Conservation (phyloP, 2,329 filamentous ascomycete genomes). For the Apiospora marii region DNA sequence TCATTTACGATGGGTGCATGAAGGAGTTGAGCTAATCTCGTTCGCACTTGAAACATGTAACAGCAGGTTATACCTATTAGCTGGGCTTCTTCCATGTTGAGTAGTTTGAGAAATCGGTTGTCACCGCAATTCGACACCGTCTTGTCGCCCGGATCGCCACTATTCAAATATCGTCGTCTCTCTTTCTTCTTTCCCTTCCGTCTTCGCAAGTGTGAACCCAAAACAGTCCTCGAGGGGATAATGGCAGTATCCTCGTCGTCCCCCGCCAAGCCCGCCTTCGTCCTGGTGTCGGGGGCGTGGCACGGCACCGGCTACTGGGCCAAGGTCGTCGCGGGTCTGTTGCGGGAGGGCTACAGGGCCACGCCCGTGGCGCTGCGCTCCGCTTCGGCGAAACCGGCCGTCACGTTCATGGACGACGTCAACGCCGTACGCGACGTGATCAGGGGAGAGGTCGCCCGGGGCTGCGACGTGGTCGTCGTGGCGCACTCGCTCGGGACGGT, state of each 20-base stretch:
- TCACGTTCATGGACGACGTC: slow-evolving; percentile 52
- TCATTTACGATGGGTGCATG: too few relatives aligned
- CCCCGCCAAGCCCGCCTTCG: neutral
- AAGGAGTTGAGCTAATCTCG: too few relatives aligned
- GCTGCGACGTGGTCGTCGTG: slow-evolving; percentile 10
- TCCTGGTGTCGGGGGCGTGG: slow-evolving; percentile 7
- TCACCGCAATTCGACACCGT: too few relatives aligned
- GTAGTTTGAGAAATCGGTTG: too few relatives aligned
- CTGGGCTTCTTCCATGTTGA: too few relatives aligned
- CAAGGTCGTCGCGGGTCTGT: neutral
- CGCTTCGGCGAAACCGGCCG: slow-evolving; percentile 41
- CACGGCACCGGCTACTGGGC: neutral
- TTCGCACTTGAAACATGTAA: too few relatives aligned
- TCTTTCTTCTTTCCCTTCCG: neutral
- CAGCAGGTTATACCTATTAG: too few relatives aligned
- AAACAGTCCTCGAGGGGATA: neutral
- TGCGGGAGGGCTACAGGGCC: neutral
- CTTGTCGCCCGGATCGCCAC: too few relatives aligned
- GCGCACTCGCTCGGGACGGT: slow-evolving; percentile 6
- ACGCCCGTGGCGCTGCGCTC: slow-evolving; percentile 49
- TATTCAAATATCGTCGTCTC: too few relatives aligned
- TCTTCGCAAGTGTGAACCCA: neutral
- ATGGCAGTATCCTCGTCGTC: neutral
- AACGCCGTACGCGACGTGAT: slow-evolving; percentile 48
- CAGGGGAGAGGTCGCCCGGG: slow-evolving; percentile 39